phyloP scores from a whole-genome alignment of 1,139 yeast species.

The Candida pseudoviswanathii region DNA sequence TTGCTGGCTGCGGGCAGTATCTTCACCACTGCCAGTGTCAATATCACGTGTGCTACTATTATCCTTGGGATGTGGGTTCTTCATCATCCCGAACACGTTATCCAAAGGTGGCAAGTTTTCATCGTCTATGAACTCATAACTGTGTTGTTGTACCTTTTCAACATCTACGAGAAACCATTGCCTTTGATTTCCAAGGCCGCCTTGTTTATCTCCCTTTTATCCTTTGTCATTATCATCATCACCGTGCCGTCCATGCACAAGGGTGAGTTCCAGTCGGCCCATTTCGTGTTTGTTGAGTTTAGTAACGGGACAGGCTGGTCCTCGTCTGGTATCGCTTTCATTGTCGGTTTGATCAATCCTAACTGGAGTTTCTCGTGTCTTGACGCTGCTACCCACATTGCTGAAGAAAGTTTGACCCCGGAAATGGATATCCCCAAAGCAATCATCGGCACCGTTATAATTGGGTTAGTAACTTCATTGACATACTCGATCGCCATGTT shows the following conservation, averaged over 20 bases:
- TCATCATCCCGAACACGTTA: conserved; percentile 42
- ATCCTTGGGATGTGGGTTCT: conserved; percentile 57
- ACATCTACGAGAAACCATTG: conserved; percentile 58
- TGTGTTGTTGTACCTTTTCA: conserved; percentile 49
- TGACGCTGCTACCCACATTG: conserved; percentile 72
- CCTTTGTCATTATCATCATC: conserved; percentile 57
- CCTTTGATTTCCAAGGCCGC: conserved; percentile 56
- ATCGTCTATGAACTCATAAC: conserved; percentile 47
- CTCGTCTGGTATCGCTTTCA: conserved; percentile 59
- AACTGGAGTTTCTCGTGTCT: conserved; percentile 70
- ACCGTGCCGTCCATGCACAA: conserved; percentile 54
- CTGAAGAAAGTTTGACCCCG: conserved; percentile 63
- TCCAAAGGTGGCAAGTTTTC: conserved; percentile 61
- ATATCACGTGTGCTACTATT: conserved; percentile 51
- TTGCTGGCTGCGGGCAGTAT: conserved; percentile 59
- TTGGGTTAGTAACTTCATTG: conserved; percentile 65
- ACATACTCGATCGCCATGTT: conserved; percentile 63
- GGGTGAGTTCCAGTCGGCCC: conserved; percentile 56
- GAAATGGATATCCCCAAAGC: conserved; percentile 64
- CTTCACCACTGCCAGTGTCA: conserved; percentile 61
- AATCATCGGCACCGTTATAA: conserved; percentile 64
- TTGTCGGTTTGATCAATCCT: conserved; percentile 67
- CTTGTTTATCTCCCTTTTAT: conserved; percentile 54
- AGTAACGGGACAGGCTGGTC: conserved; percentile 70
- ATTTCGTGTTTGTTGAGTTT: conserved; percentile 63